A percentile compares a stretch with the other conserved stretches of the same genome.
Evolutionary conservation across 2,329 filamentous ascomycete genomes (phyloP).

Genomic region (Calonectria pauciramosa): DNA sequence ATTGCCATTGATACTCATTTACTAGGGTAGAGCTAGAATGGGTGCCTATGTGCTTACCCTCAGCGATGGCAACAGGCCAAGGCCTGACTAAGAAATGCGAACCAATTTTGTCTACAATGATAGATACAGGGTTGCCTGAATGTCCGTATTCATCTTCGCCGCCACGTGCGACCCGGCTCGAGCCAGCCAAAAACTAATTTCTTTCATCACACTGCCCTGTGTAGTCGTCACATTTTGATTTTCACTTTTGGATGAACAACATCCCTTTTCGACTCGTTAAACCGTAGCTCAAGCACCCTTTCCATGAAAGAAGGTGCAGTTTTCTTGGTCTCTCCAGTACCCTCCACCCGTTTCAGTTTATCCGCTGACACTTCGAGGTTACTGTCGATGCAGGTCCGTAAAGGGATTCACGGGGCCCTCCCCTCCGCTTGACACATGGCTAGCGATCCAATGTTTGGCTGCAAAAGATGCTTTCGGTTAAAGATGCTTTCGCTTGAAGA

Average conservation of each 20-base stretch:
- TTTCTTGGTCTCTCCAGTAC: neutral
- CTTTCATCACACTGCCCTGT: neutral
- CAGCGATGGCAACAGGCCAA: neutral
- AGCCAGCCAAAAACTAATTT: neutral
- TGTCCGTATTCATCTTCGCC: neutral
- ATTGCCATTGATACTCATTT: neutral
- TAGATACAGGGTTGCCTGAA: neutral
- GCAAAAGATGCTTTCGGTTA: neutral
- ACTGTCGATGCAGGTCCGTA: neutral
- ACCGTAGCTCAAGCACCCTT: neutral
- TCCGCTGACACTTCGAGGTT: neutral
- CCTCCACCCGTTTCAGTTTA: neutral
- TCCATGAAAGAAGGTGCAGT: neutral
- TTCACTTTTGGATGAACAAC: neutral
- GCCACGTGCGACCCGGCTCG: neutral
- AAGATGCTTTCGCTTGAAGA: neutral
- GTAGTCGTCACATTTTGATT: neutral
- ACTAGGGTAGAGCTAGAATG: neutral
- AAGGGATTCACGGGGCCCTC: neutral
- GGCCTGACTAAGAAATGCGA: neutral
- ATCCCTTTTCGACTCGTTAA: neutral
- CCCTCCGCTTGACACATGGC: neutral
- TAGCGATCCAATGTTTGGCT: neutral
- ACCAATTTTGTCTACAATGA: neutral
- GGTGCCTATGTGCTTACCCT: neutral